Percentiles rank a stretch among this genome's conserved stretches.
Evolutionary conservation across 129 eudicot species (phyloP).

Genomic region (Kitagawia praeruptora): DNA sequence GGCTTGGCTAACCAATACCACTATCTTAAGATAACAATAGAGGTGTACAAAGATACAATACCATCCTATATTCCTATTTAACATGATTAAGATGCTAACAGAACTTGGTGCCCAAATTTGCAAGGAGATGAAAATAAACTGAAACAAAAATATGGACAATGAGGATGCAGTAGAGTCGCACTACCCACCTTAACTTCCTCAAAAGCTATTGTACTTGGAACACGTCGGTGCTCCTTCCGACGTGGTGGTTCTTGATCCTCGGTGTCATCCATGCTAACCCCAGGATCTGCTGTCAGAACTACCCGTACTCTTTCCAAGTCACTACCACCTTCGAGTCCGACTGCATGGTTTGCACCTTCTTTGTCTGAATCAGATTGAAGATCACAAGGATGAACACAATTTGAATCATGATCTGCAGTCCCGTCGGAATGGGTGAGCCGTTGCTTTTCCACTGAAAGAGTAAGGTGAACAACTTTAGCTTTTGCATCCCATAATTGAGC

Average conservation of each 20-base stretch:
- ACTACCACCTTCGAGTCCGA: slow-evolving; percentile 21
- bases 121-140: neutral
- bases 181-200: slow-evolving; percentile 94
- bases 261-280: slow-evolving; percentile 91
- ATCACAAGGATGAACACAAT: slow-evolving; percentile 29
- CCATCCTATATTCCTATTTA: neutral
- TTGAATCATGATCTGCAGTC: slow-evolving; percentile 25
- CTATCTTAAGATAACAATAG: neutral
- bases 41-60: neutral
- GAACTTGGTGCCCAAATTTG: neutral
- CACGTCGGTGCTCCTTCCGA: slow-evolving; percentile 91
- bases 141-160: neutral
- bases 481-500: slow-evolving; percentile 88
- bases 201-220: slow-evolving; percentile 91
- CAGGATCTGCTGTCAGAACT: slow-evolving; percentile 83
- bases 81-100: neutral
- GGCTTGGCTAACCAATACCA: neutral
- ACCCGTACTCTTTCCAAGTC: slow-evolving; percentile 73
- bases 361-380: slow-evolving; percentile 24
- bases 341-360: slow-evolving; percentile 21
- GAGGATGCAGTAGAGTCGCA: neutral
- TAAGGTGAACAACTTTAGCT: slow-evolving; percentile 83
- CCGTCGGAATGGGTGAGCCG: slow-evolving; percentile 23
- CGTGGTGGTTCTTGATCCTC: slow-evolving; percentile 84
- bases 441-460: slow-evolving; percentile 62